These are phyloP conservation scores for Pyracantha coccinea DNA, from an alignment of 331 rosid species.

Conservation along the genomic window DNA sequence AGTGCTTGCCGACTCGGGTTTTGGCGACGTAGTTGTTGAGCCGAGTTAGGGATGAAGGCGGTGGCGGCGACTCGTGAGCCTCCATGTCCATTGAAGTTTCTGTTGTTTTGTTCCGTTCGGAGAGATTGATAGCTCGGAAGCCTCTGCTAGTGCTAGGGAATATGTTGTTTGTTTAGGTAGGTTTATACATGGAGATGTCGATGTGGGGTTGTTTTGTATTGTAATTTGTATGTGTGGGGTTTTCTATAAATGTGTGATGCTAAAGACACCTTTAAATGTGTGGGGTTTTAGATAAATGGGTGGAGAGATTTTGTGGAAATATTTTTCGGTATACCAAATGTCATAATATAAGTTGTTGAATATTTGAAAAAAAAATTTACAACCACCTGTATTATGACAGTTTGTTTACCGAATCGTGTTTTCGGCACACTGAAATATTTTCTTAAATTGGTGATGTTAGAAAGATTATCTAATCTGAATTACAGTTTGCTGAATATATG, in stretches of 20 bases:
- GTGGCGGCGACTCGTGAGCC: slow-evolving; percentile 12
- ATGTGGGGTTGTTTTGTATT: neutral
- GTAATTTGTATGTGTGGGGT: too few relatives aligned
- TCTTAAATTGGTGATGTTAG: too few relatives aligned
- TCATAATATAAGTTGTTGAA: too few relatives aligned
- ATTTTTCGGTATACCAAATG: too few relatives aligned
- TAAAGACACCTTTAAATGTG: neutral
- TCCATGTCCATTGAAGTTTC: slow-evolving; percentile 33
- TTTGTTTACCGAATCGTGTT: too few relatives aligned
- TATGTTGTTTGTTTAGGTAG: neutral
- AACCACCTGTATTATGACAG: too few relatives aligned
- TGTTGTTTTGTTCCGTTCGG: neutral
- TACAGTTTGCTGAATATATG: too few relatives aligned
- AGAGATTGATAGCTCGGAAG: neutral
- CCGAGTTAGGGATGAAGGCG: slow-evolving; percentile 29
- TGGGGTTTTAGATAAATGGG: too few relatives aligned
- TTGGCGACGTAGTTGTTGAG: slow-evolving; percentile 47
- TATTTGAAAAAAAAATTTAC: too few relatives aligned
- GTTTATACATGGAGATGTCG: neutral
- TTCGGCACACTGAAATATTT: too few relatives aligned
- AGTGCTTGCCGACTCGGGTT: slow-evolving; percentile 52
- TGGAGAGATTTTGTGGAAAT: neutral
- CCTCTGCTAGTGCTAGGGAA: neutral
- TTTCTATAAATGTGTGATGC: neutral
- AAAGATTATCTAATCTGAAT: too few relatives aligned